Evolutionary conservation across 139 green algal genomes (phyloP), one percentile per base, ranked within the genome.

Genomic region (Volvox reticuliferus): DNA sequence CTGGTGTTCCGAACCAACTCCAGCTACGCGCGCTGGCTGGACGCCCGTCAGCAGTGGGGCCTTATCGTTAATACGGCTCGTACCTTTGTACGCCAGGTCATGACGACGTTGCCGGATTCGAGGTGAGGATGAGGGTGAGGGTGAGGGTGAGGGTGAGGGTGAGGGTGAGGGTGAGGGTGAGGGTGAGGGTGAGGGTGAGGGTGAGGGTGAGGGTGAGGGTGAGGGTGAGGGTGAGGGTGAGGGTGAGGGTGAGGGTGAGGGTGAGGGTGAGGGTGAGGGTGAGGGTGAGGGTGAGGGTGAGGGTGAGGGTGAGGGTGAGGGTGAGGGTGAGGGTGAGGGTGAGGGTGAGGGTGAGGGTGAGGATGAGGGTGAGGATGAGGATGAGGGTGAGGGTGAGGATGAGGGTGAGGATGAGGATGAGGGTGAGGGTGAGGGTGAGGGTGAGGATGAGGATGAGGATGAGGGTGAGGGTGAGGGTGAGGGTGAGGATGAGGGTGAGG

Each of bases 1-100:
- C 93, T 98, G 50, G 96, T 96, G 63, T 96, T 96, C 91, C 82
- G 91, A 32, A 91, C 91, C 76, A 92, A 91, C 88, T 80, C 79
- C 79, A 78, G 32, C 86, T 93, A 93, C 76, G 79, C 79, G 19
- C 86, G 91, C 68, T 93, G 91, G 91, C 61, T 89, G 73, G 91
- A 94, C 35, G 91, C 88, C n/a, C 91, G 91, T 17, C 69, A 87
- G 78, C 86, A 91, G 67, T 94, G 91, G 91, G 91, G 88, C 55
- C 79, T 90, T 30, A 79, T 94, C 19, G 84, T 94, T 83, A 94
- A 91, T 86, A 90, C 77, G 24, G 55, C 85, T 0, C 86, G 91
- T 22, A 88, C 87, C 19, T 82, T 93, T 6, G 69, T 88, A 12
- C 62, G 91, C 0, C 79, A 89, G 91, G 50, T 33, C 21, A 30